Evolutionary conservation across 148 eudicot species (phyloP).

Genomic region (Vaccinium vitisidaea): DNA sequence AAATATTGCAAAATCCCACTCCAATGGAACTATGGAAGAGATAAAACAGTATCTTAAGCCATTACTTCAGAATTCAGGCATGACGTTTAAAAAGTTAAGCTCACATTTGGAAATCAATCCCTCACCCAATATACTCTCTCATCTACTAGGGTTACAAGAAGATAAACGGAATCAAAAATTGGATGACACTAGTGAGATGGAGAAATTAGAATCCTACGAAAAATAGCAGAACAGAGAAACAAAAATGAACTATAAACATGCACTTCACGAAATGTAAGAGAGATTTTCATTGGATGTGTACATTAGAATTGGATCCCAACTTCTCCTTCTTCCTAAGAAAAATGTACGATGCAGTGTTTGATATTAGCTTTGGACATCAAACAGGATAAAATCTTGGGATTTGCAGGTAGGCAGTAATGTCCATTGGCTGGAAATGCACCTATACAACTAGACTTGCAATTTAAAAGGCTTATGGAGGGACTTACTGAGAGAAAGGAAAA

Average conservation of each 20-base stretch:
- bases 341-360: not conserved
- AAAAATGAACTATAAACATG: not conserved
- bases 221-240: not conserved
- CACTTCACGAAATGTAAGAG: not conserved
- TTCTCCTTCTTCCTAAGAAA: not conserved
- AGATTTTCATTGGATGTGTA: not conserved
- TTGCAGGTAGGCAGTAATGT: not conserved
- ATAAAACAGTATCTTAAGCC: conserved; percentile 10
- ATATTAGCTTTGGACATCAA: not conserved
- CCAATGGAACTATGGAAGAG: not conserved
- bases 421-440: not conserved
- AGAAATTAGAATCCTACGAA: not conserved
- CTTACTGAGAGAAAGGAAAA: not conserved
- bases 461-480: not conserved
- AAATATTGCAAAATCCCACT: not conserved
- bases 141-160: not conserved
- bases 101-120: not conserved
- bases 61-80: not conserved
- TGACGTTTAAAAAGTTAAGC: not conserved
- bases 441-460: not conserved
- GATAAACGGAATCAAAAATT: not conserved
- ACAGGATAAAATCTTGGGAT: not conserved
- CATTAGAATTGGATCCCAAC: not conserved
- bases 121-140: not conserved
- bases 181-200: not conserved